phyloP scores from a whole-genome alignment of 495 filamentous ascomycete genomes.

The Tuber borchii region DNA sequence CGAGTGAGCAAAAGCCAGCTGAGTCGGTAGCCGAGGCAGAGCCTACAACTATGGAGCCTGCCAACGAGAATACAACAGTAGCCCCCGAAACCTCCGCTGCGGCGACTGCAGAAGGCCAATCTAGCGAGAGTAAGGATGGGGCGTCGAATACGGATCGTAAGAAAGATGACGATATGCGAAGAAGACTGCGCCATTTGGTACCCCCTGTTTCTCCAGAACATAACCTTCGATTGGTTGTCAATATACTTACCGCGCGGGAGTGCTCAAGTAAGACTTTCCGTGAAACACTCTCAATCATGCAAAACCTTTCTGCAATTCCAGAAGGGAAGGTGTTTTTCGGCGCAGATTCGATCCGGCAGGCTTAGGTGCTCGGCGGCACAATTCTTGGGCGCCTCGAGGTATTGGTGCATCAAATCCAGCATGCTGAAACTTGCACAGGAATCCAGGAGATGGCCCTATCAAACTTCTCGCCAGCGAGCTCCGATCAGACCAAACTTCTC shows the following conservation, averaged over 20 bases:
- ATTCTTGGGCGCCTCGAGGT: conserved; percentile 80
- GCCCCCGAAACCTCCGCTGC: conserved; percentile 32
- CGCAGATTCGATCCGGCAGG: conserved; percentile 77
- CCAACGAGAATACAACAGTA: conserved; percentile 28
- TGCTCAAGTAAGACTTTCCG: conserved; percentile 95
- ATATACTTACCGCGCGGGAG: conserved; percentile 89
- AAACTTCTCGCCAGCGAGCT: conserved; percentile 91
- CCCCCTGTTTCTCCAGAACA: conserved; percentile 83
- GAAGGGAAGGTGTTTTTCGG: conserved; percentile 90
- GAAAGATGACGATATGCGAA: conserved; percentile 56
- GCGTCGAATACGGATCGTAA: conserved; percentile 42
- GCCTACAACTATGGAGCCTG: conserved; percentile 25
- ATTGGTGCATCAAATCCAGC: conserved; percentile 77
- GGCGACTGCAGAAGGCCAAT: conserved; percentile 29
- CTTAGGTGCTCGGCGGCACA: conserved; percentile 71
- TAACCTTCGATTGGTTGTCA: conserved; percentile 86
- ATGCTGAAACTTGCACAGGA: conserved; percentile 80
- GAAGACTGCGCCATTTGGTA: conserved; percentile 64
- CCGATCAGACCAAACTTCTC: conserved; percentile 89
- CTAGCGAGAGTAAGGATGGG: conserved; percentile 43
- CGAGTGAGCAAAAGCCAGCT: conserved; percentile 53
- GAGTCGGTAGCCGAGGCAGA: conserved; percentile 35
- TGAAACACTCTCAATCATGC: conserved; percentile 93
- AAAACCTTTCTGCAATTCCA: conserved; percentile 88
- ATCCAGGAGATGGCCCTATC: conserved; percentile 88